Conservation (phyloP, 2,329 filamentous ascomycete genomes). For the Nigrospora oryzae region DNA sequence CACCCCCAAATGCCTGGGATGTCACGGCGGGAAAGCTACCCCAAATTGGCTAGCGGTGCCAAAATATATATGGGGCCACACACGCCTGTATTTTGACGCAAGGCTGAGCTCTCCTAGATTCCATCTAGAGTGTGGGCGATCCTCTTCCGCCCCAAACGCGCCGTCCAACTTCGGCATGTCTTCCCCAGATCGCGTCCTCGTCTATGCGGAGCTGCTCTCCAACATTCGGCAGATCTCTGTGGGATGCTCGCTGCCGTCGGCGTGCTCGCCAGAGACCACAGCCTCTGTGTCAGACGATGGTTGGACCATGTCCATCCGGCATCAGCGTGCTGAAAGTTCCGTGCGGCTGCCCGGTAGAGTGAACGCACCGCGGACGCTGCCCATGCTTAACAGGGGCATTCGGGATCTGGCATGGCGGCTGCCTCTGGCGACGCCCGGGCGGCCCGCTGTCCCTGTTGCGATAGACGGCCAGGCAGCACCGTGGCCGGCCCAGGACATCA, state of each 20-base stretch:
- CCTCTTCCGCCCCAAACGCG: not conserved
- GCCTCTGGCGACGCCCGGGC: constrained; percentile 21
- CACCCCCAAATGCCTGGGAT: too few relatives aligned
- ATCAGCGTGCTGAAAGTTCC: constrained; percentile 30
- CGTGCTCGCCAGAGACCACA: constrained; percentile 30
- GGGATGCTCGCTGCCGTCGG: constrained; percentile 39
- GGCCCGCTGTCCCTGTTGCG: constrained; percentile 5
- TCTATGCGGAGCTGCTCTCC: constrained; percentile 58
- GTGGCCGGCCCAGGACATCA: constrained; percentile 48
- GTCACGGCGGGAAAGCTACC: too few relatives aligned
- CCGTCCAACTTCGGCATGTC: constrained; percentile 9
- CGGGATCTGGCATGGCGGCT: constrained; percentile 45
- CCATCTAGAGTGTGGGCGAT: too few relatives aligned
- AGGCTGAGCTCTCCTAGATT: too few relatives aligned
- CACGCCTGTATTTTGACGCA: too few relatives aligned
- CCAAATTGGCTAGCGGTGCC: too few relatives aligned
- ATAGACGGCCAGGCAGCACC: constrained; percentile 33
- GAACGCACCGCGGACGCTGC: constrained; percentile 23
- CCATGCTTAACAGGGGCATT: constrained; percentile 22
- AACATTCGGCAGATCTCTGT: constrained; percentile 59
- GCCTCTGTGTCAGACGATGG: constrained; percentile 36
- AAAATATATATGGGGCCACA: too few relatives aligned
- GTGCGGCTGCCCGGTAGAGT: constrained; percentile 33
- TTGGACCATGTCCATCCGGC: constrained; percentile 34
- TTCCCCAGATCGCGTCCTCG: constrained; percentile 15